Percentiles rank a stretch among this genome's conserved stretches.
Evolutionary conservation across 192 early-diverging fungal species (phyloP).

Genomic region (Geosiphon pyriformis): DNA sequence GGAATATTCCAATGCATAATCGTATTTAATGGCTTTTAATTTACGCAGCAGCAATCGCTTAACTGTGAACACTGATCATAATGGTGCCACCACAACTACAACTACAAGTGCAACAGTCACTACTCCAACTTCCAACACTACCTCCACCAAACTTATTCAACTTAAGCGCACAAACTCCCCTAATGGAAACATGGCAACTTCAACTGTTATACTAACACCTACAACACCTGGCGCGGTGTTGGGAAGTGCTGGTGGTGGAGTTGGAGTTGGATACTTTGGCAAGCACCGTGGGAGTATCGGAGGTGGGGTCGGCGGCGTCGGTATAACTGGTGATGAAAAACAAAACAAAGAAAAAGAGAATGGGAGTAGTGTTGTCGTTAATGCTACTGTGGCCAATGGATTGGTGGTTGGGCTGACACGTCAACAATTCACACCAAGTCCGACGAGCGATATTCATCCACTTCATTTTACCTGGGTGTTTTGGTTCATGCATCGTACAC

Average conservation of each 20-base stretch:
- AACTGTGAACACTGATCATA: conserved; percentile 24
- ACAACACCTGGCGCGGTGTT: conserved; percentile 18
- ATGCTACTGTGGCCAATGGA: conserved; percentile 8
- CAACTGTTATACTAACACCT: conserved; percentile 20
- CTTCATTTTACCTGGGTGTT: conserved; percentile 83
- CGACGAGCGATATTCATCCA: conserved; percentile 49
- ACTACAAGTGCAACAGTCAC: conserved; percentile 13
- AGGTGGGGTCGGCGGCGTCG: background rate
- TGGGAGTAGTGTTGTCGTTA: conserved; percentile 15
- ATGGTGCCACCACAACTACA: conserved; percentile 1
- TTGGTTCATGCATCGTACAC: conserved; percentile 91
- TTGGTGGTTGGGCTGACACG: conserved; percentile 17
- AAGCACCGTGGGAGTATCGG: conserved; percentile 17
- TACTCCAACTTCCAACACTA: conserved; percentile 13
- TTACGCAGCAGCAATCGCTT: conserved; percentile 20
- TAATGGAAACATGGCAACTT: conserved; percentile 14
- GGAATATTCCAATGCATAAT: too few relatives aligned
- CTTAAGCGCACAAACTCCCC: conserved; percentile 24
- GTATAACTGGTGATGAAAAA: conserved; percentile 7
- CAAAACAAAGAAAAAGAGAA: conserved; percentile 22
- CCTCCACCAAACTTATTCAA: conserved; percentile 26
- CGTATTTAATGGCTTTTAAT: too few relatives aligned
- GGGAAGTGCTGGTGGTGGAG: background rate
- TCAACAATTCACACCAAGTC: conserved; percentile 25
- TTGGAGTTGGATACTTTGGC: conserved; percentile 10